Evolutionary conservation across 1,284 basidiomycete genomes (phyloP).

Genomic region (Anthracocystis panici-leucophaei): DNA sequence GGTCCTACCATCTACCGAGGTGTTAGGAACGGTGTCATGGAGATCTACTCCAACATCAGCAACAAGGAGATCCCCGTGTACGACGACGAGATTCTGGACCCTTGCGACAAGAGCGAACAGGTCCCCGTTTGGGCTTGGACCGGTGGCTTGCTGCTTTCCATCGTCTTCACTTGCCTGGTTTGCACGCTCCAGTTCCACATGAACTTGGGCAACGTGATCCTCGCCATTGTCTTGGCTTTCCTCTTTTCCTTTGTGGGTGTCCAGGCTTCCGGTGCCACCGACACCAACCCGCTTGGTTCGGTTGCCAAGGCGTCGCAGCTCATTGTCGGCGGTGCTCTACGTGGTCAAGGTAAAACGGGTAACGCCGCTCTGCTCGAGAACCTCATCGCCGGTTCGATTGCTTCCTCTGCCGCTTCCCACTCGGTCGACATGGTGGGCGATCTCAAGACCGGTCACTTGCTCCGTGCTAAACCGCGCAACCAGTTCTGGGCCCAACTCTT

Average conservation of each 20-base stretch:
- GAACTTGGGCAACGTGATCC: constrained; percentile 70
- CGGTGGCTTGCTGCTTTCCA: constrained; percentile 73
- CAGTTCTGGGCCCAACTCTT: constrained; percentile 76
- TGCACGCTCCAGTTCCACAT: constrained; percentile 63
- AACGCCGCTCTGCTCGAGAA: constrained; percentile 74
- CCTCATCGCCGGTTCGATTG: constrained; percentile 75
- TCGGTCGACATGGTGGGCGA: constrained; percentile 80
- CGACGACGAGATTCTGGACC: constrained; percentile 54
- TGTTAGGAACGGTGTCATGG: constrained; percentile 54
- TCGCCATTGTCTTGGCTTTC: constrained; percentile 73
- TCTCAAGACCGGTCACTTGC: constrained; percentile 79
- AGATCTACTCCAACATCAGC: constrained; percentile 39
- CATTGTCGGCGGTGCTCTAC: constrained; percentile 60
- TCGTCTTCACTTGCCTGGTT: constrained; percentile 75
- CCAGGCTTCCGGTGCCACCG: constrained; percentile 70
- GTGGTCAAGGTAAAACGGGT: constrained; percentile 72
- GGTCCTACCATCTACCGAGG: constrained; percentile 64
- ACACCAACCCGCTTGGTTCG: constrained; percentile 61
- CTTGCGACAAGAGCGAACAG: constrained; percentile 72
- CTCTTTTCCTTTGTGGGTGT: constrained; percentile 79
- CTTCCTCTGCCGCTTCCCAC: constrained; percentile 76
- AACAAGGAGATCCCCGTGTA: constrained; percentile 35
- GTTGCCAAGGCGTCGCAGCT: constrained; percentile 64
- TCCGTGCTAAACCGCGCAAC: constrained; percentile 77
- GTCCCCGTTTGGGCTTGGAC: constrained; percentile 76